A percentile compares a stretch with the other conserved stretches of the same genome.
These are phyloP conservation scores for Aspergillus ruber DNA, from an alignment of 2,329 filamentous ascomycete species.

Conservation along the genomic window DNA sequence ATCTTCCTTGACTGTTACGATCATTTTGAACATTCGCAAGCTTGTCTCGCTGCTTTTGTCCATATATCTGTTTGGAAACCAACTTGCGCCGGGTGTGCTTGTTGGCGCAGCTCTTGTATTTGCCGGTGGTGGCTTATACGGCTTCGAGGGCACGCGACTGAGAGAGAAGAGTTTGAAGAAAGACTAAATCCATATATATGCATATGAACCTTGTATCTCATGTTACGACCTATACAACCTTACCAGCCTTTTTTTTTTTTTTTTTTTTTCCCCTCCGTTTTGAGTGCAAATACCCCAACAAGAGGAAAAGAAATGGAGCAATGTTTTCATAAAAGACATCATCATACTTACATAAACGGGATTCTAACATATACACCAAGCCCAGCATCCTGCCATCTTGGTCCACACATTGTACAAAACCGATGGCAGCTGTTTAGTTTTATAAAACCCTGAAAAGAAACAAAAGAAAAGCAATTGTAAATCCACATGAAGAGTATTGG, in stretches of 20 bases:
- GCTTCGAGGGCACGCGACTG: slow-evolving; percentile 54
- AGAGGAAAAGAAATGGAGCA: slow-evolving; percentile 4
- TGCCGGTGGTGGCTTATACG: slow-evolving; percentile 83
- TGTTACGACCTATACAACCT: neutral
- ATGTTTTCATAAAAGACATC: neutral
- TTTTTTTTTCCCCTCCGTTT: neutral
- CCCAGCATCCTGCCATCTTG: neutral
- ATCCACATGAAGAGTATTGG: neutral
- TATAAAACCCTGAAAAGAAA: too few relatives aligned
- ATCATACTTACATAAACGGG: neutral
- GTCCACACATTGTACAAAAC: neutral
- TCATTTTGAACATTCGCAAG: slow-evolving; percentile 92
- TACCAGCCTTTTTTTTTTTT: neutral
- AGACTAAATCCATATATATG: slow-evolving; percentile 11
- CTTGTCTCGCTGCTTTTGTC: slow-evolving; percentile 84
- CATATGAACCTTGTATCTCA: slow-evolving; percentile 9
- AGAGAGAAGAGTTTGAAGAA: slow-evolving; percentile 19
- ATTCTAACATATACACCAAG: neutral
- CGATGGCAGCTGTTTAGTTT: neutral
- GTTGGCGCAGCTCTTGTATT: slow-evolving; percentile 82
- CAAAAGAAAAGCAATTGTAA: neutral
- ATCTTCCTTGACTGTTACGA: slow-evolving; percentile 89
- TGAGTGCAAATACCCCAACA: slow-evolving; percentile 1
- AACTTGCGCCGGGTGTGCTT: slow-evolving; percentile 67
- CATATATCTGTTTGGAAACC: slow-evolving; percentile 90